Evolutionary conservation across 495 filamentous ascomycete species (phyloP).

Genomic region (Aspergillus panamensis): DNA sequence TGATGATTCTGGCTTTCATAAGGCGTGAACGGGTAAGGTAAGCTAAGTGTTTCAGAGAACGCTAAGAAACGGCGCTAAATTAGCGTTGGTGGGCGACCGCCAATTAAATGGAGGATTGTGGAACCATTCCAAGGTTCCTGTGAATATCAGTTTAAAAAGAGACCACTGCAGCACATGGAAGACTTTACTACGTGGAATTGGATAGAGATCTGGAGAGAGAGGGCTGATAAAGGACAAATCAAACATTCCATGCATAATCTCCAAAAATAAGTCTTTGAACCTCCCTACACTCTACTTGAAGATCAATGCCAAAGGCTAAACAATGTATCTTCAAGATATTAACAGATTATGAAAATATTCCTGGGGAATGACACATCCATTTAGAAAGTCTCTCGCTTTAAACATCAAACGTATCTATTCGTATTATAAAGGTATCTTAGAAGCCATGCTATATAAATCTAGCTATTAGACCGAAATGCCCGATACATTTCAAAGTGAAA

Average conservation of each 20-base stretch:
- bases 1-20: not conserved
- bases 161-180: not conserved
- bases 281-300: too few relatives aligned
- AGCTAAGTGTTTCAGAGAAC: not conserved
- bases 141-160: not conserved
- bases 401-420: not conserved
- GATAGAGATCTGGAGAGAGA: too few relatives aligned
- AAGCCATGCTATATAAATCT: not conserved
- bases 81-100: not conserved
- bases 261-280: too few relatives aligned
- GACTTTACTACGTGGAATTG: too few relatives aligned
- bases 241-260: too few relatives aligned
- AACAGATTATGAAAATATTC: too few relatives aligned
- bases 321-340: not conserved
- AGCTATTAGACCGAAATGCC: not conserved
- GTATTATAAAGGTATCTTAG: not conserved
- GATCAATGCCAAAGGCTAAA: too few relatives aligned
- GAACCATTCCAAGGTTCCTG: not conserved
- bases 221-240: too few relatives aligned
- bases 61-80: not conserved
- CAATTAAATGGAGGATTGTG: not conserved
- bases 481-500: not conserved
- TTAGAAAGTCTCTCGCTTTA: not conserved
- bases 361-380: too few relatives aligned
- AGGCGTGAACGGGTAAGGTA: not conserved